Evolutionary conservation across 2,329 filamentous ascomycete species (phyloP).

Genomic region (Colletotrichum eleusines): DNA sequence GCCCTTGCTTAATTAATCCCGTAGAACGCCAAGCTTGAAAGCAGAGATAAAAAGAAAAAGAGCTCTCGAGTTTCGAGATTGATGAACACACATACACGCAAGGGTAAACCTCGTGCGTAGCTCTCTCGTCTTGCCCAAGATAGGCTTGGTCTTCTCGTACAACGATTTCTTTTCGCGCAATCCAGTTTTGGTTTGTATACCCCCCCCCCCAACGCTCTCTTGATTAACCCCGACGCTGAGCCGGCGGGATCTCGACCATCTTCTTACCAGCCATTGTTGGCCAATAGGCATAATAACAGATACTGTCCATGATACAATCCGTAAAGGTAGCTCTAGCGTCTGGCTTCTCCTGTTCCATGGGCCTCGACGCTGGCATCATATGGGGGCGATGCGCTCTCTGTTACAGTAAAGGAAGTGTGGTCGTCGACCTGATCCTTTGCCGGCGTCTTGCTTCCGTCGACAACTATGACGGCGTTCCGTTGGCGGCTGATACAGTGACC

Average conservation of each 20-base stretch:
- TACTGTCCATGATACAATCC: constrained; percentile 33
- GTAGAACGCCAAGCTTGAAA: constrained; percentile 2
- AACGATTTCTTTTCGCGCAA: background rate
- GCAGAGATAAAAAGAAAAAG: background rate
- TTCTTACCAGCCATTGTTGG: constrained; percentile 12
- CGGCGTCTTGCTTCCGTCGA: constrained; percentile 6
- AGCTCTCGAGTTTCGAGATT: background rate
- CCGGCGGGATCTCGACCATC: background rate
- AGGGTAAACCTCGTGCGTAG: background rate
- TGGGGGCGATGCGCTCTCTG: constrained; percentile 3
- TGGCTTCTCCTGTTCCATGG: background rate
- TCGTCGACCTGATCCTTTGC: background rate
- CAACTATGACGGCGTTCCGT: constrained; percentile 33
- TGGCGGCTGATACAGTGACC: constrained; percentile 43
- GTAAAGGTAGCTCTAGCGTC: constrained; percentile 29
- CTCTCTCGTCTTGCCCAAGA: background rate
- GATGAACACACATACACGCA: background rate
- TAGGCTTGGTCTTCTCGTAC: background rate
- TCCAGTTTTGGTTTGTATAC: background rate
- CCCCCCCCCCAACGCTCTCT: background rate
- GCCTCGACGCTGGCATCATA: background rate
- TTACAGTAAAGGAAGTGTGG: constrained; percentile 1
- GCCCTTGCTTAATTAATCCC: background rate
- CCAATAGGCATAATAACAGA: background rate
- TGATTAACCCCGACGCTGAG: background rate